Evolutionary conservation across 192 early-diverging fungal species (phyloP).

Genomic region (Oehlia diaphana): DNA sequence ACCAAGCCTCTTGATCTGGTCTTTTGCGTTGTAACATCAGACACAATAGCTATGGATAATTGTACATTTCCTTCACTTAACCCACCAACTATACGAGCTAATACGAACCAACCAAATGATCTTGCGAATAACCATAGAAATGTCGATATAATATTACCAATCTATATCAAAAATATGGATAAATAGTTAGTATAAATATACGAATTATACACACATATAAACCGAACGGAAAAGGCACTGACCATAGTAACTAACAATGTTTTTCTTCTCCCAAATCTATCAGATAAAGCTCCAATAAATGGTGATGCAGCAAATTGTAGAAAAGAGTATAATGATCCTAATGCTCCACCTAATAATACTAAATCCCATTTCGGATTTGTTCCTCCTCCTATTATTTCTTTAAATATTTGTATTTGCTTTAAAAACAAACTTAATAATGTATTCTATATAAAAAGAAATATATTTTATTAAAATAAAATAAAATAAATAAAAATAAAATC

Average conservation of each 20-base stretch:
- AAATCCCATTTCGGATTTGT: slow-evolving; percentile 59
- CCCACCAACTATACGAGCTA: slow-evolving; percentile 86
- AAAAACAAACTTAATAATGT: slow-evolving; percentile 43
- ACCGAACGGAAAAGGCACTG: not conserved
- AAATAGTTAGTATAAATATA: no score
- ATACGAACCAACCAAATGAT: slow-evolving; percentile 82
- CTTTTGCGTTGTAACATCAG: slow-evolving; percentile 82
- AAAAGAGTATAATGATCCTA: slow-evolving; percentile 93
- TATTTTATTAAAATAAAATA: not conserved
- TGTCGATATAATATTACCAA: slow-evolving; percentile 89
- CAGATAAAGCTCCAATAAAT: slow-evolving; percentile 77
- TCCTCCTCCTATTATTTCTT: slow-evolving; percentile 31
- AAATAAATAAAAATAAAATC: not conserved
- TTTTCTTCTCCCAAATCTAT: slow-evolving; percentile 76
- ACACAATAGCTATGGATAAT: slow-evolving; percentile 92
- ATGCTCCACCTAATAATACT: slow-evolving; percentile 85
- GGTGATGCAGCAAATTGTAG: slow-evolving; percentile 89
- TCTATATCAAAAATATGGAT: slow-evolving; percentile 34
- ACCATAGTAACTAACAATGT: slow-evolving; percentile 88
- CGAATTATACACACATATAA: no score
- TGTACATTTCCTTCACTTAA: slow-evolving; percentile 98
- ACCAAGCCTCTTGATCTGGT: slow-evolving; percentile 80
- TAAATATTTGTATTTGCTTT: slow-evolving; percentile 35
- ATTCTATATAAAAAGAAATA: slow-evolving; percentile 26
- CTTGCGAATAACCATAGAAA: slow-evolving; percentile 87